phyloP scores from a whole-genome alignment of 768 basidiomycete genomes.

The Roridomyces roridus region DNA sequence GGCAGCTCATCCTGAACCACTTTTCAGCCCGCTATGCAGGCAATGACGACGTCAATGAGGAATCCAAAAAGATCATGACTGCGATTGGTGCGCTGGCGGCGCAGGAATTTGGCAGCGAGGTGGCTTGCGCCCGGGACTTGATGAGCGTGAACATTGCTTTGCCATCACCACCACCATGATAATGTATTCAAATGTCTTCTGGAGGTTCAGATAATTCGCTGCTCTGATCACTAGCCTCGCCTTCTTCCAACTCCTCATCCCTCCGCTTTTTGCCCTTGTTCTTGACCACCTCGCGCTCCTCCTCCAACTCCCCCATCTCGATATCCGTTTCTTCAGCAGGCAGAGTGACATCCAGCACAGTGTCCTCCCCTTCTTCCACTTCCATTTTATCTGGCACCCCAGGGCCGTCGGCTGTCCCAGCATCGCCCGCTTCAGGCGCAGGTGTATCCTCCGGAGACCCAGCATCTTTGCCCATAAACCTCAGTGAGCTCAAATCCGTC shows the following conservation, averaged over 20 bases:
- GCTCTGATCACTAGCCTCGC: conserved; percentile 76
- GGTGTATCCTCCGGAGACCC: conserved; percentile 58
- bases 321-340: conserved; percentile 56
- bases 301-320: conserved; percentile 92
- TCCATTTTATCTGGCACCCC: conserved; percentile 41
- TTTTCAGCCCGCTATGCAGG: conserved; percentile 85
- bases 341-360: conserved; percentile 24
- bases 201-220: conserved; percentile 81
- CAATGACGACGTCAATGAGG: conserved; percentile 56
- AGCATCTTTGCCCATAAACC: conserved; percentile 71
- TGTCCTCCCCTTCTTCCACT: conserved; percentile 51
- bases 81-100: conserved; percentile 66
- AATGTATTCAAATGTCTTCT: conserved; percentile 45
- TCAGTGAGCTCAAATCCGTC: conserved; percentile 61
- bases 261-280: conserved; percentile 57
- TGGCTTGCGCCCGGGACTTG: conserved; percentile 76
- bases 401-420: conserved; percentile 19
- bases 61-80: conserved; percentile 62
- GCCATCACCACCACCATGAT: conserved; percentile 1
- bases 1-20: conserved; percentile 78
- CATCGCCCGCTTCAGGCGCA: conserved; percentile 40
- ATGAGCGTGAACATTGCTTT: conserved; percentile 68
- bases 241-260: conserved; percentile 83
- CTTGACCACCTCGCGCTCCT: conserved; percentile 65
- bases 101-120: conserved; percentile 57